phyloP scores from a whole-genome alignment of 129 eudicot species.

The Flaveria linearis region DNA sequence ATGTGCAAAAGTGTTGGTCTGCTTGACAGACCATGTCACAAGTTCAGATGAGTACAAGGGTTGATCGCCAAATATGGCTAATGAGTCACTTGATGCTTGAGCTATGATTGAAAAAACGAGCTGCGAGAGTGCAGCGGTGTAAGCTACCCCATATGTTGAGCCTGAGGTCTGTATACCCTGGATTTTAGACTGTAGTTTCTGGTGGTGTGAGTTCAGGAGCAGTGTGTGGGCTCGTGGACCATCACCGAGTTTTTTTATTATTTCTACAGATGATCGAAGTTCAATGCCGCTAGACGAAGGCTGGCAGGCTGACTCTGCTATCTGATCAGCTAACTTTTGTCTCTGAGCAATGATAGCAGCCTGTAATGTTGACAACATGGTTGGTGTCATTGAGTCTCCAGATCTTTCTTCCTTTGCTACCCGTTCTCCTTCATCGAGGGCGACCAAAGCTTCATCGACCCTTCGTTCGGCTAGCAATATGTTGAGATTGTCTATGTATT shows the following conservation, averaged over 20 bases:
- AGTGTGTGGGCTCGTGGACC: conserved; percentile 87
- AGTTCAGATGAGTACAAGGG: conserved; percentile 81
- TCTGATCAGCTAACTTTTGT: conserved; percentile 73
- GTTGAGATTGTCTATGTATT: conserved; percentile 65
- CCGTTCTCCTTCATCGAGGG: conserved; percentile 75
- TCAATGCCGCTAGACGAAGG: conserved; percentile 67
- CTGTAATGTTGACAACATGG: conserved; percentile 42
- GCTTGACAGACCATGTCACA: conserved; percentile 83
- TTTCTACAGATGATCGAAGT: conserved; percentile 68
- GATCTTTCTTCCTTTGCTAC: conserved; percentile 46
- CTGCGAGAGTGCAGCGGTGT: conserved; percentile 75
- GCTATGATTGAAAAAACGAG: conserved; percentile 81
- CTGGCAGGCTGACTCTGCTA: conserved; percentile 80
- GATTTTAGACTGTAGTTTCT: conserved; percentile 50
- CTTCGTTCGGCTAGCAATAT: conserved; percentile 79
- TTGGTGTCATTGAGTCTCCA: conserved; percentile 34
- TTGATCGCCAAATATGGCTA: conserved; percentile 77
- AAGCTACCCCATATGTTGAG: conserved; percentile 54
- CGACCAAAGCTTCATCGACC: conserved; percentile 69
- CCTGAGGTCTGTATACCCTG: conserved; percentile 56
- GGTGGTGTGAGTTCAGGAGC: conserved; percentile 67
- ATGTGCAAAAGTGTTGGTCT: conserved; percentile 58
- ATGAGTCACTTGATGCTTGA: conserved; percentile 84
- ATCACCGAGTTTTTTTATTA: conserved; percentile 81
- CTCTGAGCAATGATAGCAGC: conserved; percentile 54